Evolutionary conservation across 805 yeast species (phyloP), one percentile per base, ranked within the genome.

Genomic region (Saturnispora gosingensis): DNA sequence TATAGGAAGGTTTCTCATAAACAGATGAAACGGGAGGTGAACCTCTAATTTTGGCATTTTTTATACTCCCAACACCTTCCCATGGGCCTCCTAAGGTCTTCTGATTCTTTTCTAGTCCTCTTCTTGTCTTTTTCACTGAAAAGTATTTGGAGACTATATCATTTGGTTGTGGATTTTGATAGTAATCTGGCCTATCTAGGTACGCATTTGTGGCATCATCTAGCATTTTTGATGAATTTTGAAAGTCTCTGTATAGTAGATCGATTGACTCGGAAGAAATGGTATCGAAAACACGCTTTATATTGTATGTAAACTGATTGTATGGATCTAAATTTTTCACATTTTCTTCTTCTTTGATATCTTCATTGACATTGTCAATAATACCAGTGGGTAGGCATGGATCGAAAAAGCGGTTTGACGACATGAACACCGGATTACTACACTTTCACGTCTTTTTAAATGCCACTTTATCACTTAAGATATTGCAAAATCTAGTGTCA

Each of bases 141-240:
- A 47, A 47, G 45, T 39, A 47, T 42, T 40, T 28, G 16, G 50
- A 47, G 10, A 18, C 22, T 18, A 38, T 25, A 20, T 47, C 40
- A 22, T 28, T 9, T 2, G 28, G 27, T 6, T n/a, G 13, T 25
- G 13, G 39, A 13, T 7, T 16, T 22, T 48, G 51, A 27, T 54
- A 56, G n/a, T 44, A 25, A 15, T 53, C 56, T 13, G 53, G 54
- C 32, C 54, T 48, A 44, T 73, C 77, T 51, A 73, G 67, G 53
- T 68, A 73, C 1, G 67, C 69, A 51, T 71, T 68, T 2, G 72
- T 67, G 1, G 80, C 75, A n/a, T 59, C 58, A 11, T 70, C 54
- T 3, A 74, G 58, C 2, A 65, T 59, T n/a, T 66, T 63, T 1
- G 57, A 58, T 0, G 57, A 46, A 15, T 55, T 49, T n/a, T 58